Conservation (phyloP, 73 alveolate genomes). For the Blepharisma stoltei region DNA sequence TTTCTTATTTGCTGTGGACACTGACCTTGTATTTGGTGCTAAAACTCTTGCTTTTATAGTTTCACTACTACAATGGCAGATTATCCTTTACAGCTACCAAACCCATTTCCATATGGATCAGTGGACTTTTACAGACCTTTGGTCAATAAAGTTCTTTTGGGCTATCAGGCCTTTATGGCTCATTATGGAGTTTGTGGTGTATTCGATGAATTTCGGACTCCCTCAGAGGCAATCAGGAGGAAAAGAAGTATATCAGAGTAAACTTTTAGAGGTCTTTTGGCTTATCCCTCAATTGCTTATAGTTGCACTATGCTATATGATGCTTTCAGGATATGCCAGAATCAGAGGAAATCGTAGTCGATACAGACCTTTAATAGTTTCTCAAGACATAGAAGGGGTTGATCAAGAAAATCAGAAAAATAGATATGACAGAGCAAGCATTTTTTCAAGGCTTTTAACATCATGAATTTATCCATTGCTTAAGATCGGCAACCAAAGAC, state of each 20-base stretch:
- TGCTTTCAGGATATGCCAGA: background rate
- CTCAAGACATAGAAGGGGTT: background rate
- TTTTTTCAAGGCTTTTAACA: background rate
- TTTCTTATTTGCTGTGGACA: background rate
- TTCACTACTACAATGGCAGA: background rate
- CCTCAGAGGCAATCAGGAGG: background rate
- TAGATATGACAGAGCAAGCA: constrained; percentile 15
- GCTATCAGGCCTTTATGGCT: background rate
- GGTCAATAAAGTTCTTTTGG: background rate
- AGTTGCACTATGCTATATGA: background rate
- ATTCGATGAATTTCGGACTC: background rate
- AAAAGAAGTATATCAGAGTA: background rate
- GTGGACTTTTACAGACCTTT: background rate
- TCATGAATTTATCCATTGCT: constrained; percentile 14
- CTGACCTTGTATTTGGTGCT: constrained; percentile 1
- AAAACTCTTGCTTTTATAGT: background rate
- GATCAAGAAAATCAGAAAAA: background rate
- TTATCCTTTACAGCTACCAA: constrained; percentile 8
- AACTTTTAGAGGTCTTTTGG: background rate
- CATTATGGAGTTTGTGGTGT: background rate
- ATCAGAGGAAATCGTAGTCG: background rate
- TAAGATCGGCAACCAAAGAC: background rate
- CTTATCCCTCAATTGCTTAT: background rate
- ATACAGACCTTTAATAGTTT: background rate
- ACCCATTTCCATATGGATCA: background rate